phyloP scores from a whole-genome alignment of 768 basidiomycete genomes.

The Pisolithus albus region DNA sequence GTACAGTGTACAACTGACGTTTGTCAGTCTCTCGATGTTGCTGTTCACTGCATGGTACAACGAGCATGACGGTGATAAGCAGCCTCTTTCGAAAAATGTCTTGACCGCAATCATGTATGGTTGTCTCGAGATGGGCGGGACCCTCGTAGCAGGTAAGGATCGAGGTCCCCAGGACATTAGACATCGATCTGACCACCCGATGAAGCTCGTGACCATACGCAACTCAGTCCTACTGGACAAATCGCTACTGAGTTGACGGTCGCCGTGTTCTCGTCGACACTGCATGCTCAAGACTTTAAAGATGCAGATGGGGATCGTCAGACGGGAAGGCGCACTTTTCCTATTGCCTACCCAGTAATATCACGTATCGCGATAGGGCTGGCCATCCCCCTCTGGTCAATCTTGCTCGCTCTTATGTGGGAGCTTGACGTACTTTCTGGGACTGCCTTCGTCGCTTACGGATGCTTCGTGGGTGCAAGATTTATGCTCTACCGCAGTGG shows the following conservation, averaged over 20 bases:
- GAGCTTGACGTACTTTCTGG: conserved; percentile 22
- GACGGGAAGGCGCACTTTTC: conserved; percentile 36
- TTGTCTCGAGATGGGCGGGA: conserved; percentile 33
- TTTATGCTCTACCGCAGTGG: conserved; percentile 26
- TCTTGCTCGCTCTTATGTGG: conserved; percentile 30
- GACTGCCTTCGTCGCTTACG: conserved; percentile 25
- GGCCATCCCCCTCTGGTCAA: conserved; percentile 34
- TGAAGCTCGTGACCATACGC: conserved; percentile 18
- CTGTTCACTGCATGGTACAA: conserved; percentile 32
- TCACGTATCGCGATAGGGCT: conserved; percentile 30
- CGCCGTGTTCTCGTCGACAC: conserved; percentile 37
- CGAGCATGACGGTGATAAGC: conserved; percentile 31
- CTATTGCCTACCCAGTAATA: conserved; percentile 35
- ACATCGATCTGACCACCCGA: background rate
- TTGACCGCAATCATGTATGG: conserved; percentile 35
- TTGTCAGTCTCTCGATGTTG: conserved; percentile 29
- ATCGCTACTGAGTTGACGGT: conserved; percentile 31
- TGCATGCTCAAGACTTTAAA: conserved; percentile 44
- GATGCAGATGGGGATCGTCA: conserved; percentile 38
- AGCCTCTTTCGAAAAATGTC: conserved; percentile 34
- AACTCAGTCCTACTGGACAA: conserved; percentile 22
- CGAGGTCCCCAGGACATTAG: background rate
- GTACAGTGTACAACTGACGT: conserved; percentile 27
- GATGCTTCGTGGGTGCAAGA: conserved; percentile 28
- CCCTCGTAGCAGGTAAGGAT: conserved; percentile 30